Conservation (phyloP, 192 early-diverging fungal genomes). For the Anaeromyces robustus region DNA sequence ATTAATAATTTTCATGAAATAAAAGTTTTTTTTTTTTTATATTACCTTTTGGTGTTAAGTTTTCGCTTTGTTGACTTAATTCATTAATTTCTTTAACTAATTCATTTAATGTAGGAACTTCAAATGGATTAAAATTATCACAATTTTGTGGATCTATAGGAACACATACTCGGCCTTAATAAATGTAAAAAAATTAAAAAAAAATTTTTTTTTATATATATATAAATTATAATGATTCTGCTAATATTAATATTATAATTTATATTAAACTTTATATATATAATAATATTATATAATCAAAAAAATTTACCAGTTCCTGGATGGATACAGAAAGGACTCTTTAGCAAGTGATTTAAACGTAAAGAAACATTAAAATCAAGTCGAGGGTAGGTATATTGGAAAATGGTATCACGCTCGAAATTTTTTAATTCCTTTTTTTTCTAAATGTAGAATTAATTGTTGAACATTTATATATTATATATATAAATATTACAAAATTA, state of each 20-base stretch:
- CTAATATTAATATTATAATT: neutral
- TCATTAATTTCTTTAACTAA: conserved; percentile 51
- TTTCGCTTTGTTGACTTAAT: neutral
- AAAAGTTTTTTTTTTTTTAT: too few relatives aligned
- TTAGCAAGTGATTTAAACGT: conserved; percentile 85
- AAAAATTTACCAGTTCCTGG: conserved; percentile 55
- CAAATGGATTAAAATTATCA: conserved; percentile 67
- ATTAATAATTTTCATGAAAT: too few relatives aligned
- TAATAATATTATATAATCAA: too few relatives aligned
- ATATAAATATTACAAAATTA: too few relatives aligned
- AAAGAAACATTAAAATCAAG: conserved; percentile 84
- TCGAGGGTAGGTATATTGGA: conserved; percentile 85
- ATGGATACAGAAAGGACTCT: conserved; percentile 93
- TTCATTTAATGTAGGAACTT: conserved; percentile 52
- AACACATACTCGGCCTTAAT: conserved; percentile 75
- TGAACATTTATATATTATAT: too few relatives aligned
- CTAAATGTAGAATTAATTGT: too few relatives aligned
- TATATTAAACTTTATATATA: neutral
- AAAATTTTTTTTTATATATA: neutral
- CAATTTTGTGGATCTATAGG: conserved; percentile 65
- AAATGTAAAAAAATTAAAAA: neutral
- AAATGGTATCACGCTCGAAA: conserved; percentile 54
- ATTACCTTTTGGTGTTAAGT: neutral
- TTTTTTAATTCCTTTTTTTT: conserved; percentile 16
- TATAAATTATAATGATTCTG: too few relatives aligned